Evolutionary conservation across 1,284 basidiomycete genomes (phyloP), one percentile per base, ranked within the genome.

Genomic region (Erythrobasidium hasegawianum): DNA sequence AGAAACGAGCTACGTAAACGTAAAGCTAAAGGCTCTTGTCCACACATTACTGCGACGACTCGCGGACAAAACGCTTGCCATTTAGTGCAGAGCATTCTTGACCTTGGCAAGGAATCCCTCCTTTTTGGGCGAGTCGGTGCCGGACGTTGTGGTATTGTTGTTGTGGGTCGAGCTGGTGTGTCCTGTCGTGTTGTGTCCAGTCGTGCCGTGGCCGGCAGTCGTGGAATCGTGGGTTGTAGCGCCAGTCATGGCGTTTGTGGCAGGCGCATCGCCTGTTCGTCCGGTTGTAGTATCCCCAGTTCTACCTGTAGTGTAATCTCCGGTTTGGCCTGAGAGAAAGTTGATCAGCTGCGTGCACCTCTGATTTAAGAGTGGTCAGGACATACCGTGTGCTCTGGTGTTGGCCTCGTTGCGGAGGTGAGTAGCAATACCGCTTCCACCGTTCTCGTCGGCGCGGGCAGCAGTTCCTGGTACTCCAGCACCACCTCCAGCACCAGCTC

Each of bases 91-190:
- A 43, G 16, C 29, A 40, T 40, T n/a, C 45, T 33, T 55, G 29
- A 39, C 43, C 47, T 27, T 27, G 27, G 9, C 18, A 22, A 43
- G 27, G 26, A 57, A 50, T 14, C 27, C 29, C 40, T 41, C 22
- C 24, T 62, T 58, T 55, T 67, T 13, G 18, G 18, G 41, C 9
- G 50, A n/a, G 50, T 53, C 26, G 50, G 20, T 53, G 50, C 20
- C 22, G 50, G 5, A 8, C 7, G 50, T 24, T 26, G 50, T 24
- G 50, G 9, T 53, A 16, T 24, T 24, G 43, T 16, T 8, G 43
- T 47, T 5, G 43, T 4, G 4, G 50, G 50, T 53, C n/a, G 50
- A 20, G 20, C 9, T 26, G 50, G 3, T 8, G 33, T 33, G 33
- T 4, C 18, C 50, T 10, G 50, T 29, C 33, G 50, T 29, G 18